Evolutionary conservation across 768 basidiomycete species (phyloP), one percentile per base, ranked within the genome.

Genomic region (Porphyrellus cyaneotinctus): DNA sequence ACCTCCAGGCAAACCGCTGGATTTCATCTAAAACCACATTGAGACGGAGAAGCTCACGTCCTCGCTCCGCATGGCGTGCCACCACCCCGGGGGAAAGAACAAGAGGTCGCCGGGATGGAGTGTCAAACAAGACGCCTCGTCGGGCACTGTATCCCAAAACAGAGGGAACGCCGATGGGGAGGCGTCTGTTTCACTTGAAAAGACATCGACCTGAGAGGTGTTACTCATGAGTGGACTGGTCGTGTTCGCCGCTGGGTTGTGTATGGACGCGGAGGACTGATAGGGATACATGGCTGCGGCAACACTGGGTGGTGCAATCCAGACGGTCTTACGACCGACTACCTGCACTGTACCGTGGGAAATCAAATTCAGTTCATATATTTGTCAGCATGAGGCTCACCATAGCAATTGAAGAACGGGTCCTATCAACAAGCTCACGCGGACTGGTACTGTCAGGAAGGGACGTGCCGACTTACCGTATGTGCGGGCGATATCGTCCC

Each of bases 21-120:
- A 51, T 55, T 59, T 60, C 64, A 70, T 64, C 69, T 72, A 95
- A 68, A 91, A 95, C 91, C 91, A 94, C 79, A 92, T 87, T 30
- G 93, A 95, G 42, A 94, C 78, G 38, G 91, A 94, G 65, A 91
- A 86, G 71, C 91, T 92, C 35, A 76, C 82, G 22, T 80, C 79
- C 71, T 91, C 89, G 68, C 84, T 86, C 57, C 84, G 81, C 88
- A 92, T 89, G 17, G 86, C 87, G 68, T 95, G 92, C 92, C 92
- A 95, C 92, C 92, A 95, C 26, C 89, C 85, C 5, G 89, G 87
- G 18, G 95, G 95, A 58, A 97, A 85, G 65, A 89, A 88, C 41
- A 98, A 72, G 39, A 95, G 51, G 69, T 98, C 95, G 0, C 95
- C 95, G 1, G 93, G 85, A 49, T 77, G 72, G 2, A 98, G 74